Evolutionary conservation across 2,329 filamentous ascomycete genomes (phyloP).

Genomic region (Ascocoryne sarcoides): DNA sequence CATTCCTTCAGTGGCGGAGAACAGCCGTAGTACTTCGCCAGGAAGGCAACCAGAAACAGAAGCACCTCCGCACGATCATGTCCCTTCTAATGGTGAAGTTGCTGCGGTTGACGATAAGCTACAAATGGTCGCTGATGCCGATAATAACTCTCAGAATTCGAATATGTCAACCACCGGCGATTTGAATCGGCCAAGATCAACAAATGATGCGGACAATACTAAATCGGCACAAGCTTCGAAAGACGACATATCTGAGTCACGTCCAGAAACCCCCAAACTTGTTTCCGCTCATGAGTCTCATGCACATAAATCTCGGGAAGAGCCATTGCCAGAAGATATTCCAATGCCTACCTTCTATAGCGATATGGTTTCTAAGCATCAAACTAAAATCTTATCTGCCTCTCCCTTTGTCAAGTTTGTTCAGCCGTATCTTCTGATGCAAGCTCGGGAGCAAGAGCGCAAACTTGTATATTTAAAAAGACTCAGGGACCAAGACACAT

Average conservation of each 20-base stretch:
- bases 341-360: conserved; percentile 90
- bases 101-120: conserved; percentile 21
- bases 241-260: conserved; percentile 5
- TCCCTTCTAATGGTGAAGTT: conserved; percentile 11
- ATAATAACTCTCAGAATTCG: conserved; percentile 3
- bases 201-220: neutral
- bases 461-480: conserved; percentile 73
- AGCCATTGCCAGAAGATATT: conserved; percentile 63
- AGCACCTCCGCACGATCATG: conserved; percentile 3
- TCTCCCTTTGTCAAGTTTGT: conserved; percentile 96
- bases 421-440: conserved; percentile 87
- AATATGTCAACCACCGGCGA: neutral
- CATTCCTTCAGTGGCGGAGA: conserved; percentile 56
- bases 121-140: conserved; percentile 15
- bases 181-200: neutral
- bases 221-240: neutral
- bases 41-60: conserved; percentile 21
- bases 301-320: conserved; percentile 35
- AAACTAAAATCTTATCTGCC: conserved; percentile 86
- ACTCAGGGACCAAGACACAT: conserved; percentile 66
- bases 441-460: conserved; percentile 82
- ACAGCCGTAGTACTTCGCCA: conserved; percentile 34
- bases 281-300: conserved; percentile 30
- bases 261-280: conserved; percentile 15
- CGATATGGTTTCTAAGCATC: conserved; percentile 86